phyloP scores from a whole-genome alignment of 2,329 filamentous ascomycete genomes.

The Clonostachys solani region DNA sequence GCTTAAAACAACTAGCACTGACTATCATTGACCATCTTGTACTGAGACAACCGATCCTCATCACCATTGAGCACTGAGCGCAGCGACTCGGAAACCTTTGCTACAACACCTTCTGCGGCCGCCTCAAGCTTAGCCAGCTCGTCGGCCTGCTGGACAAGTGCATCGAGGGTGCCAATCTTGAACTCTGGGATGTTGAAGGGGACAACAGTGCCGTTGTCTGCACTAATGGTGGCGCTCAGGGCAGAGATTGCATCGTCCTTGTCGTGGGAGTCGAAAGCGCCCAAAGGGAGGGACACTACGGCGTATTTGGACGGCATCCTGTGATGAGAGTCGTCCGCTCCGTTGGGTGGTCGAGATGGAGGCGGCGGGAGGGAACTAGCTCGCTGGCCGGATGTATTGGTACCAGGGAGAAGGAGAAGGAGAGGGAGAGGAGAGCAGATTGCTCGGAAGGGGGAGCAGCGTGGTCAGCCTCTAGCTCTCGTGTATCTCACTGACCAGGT shows the following conservation, averaged over 20 bases:
- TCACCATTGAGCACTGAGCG: slow-evolving; percentile 79
- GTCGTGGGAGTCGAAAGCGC: slow-evolving; percentile 77
- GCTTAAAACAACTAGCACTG: slow-evolving; percentile 24
- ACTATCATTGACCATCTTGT: slow-evolving; percentile 96
- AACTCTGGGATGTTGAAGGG: slow-evolving; percentile 87
- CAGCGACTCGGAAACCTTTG: slow-evolving; percentile 84
- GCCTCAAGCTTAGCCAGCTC: slow-evolving; percentile 85
- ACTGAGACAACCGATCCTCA: slow-evolving; percentile 75
- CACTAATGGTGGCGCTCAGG: slow-evolving; percentile 65
- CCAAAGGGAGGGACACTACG: slow-evolving; percentile 84
- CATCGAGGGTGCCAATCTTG: slow-evolving; percentile 96
- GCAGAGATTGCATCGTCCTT: slow-evolving; percentile 77
- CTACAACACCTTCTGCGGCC: slow-evolving; percentile 75
- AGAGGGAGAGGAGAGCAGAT: not conserved
- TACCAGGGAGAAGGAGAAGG: not conserved
- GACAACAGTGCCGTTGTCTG: slow-evolving; percentile 71
- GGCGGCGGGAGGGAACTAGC: not conserved
- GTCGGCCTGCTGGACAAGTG: slow-evolving; percentile 92
- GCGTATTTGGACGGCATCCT: slow-evolving; percentile 65
- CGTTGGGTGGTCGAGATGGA: not conserved
- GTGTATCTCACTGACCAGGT: not conserved
- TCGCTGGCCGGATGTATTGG: too few relatives aligned
- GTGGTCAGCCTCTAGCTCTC: not conserved
- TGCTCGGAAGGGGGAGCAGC: not conserved
- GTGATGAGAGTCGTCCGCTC: not conserved